Conservation (phyloP, 768 basidiomycete genomes). For the Phlebiopsis flavidoalba region DNA sequence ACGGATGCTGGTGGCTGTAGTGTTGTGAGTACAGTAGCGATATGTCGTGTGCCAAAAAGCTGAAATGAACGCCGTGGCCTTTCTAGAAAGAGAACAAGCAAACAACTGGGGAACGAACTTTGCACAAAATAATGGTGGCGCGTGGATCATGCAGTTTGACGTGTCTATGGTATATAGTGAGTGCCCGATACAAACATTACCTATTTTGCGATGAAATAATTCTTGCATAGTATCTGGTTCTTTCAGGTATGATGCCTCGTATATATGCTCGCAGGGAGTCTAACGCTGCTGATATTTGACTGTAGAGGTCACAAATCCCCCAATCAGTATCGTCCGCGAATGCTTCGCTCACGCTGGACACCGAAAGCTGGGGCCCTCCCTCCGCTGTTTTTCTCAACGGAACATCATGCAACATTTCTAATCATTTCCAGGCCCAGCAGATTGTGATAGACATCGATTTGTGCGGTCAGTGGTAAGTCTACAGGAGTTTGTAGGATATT, state of each 20-base stretch:
- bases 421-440: slow-evolving; percentile 43
- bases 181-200: slow-evolving; percentile 4
- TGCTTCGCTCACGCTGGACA: slow-evolving; percentile 29
- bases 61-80: neutral
- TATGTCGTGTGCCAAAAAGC: neutral
- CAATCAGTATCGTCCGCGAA: slow-evolving; percentile 21
- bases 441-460: slow-evolving; percentile 53
- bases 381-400: slow-evolving; percentile 34
- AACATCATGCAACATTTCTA: slow-evolving; percentile 35
- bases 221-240: slow-evolving; percentile 38
- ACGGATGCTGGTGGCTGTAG: slow-evolving; percentile 11
- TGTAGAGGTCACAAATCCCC: slow-evolving; percentile 34
- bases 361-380: slow-evolving; percentile 40
- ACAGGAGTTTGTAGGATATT: neutral
- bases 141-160: slow-evolving; percentile 67
- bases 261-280: neutral
- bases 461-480: slow-evolving; percentile 43
- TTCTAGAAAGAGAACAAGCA: slow-evolving; percentile 23
- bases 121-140: slow-evolving; percentile 47
- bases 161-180: slow-evolving; percentile 42
- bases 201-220: neutral
- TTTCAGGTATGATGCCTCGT: slow-evolving; percentile 35
- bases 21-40: slow-evolving; percentile 4
- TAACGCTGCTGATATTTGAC: too few relatives aligned
- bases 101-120: slow-evolving; percentile 38